Percentiles rank a stretch among this genome's conserved stretches.
phyloP scores from a whole-genome alignment of 2,329 filamentous ascomycete species.

The Aureobasidium sp. region DNA sequence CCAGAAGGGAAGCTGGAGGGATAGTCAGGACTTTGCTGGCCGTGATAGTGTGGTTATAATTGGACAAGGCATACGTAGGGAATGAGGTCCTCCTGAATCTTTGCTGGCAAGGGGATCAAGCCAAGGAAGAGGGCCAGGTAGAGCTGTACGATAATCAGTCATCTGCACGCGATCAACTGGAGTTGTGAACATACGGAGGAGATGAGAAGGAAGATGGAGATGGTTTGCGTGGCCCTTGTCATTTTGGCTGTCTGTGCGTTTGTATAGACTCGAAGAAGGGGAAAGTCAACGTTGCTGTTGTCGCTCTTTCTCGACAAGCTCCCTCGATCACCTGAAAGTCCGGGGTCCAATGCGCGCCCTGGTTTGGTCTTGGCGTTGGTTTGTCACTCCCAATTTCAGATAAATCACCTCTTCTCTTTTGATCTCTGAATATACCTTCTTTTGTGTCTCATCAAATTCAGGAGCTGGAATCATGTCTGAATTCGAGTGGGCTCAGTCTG shows the following conservation, averaged over 20 bases:
- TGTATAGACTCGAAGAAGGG: background rate
- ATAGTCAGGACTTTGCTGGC: background rate
- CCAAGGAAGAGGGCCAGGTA: conserved; percentile 82
- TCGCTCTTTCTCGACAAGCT: background rate
- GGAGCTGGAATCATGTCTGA: background rate
- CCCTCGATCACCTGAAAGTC: background rate
- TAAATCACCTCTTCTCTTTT: background rate
- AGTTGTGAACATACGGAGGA: conserved; percentile 60
- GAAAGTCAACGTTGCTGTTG: conserved; percentile 2
- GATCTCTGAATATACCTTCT: background rate
- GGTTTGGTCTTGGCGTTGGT: conserved; percentile 6
- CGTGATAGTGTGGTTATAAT: conserved; percentile 3
- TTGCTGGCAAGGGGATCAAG: conserved; percentile 68
- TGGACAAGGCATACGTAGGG: conserved; percentile 63
- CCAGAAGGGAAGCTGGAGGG: conserved; percentile 81
- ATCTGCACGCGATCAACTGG: conserved; percentile 14
- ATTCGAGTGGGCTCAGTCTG: background rate
- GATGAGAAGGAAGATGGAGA: conserved; percentile 78
- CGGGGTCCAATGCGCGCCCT: conserved; percentile 9
- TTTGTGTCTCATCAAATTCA: background rate
- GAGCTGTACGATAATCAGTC: conserved; percentile 30
- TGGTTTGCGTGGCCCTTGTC: conserved; percentile 90
- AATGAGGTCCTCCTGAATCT: conserved; percentile 76
- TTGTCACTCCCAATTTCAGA: background rate
- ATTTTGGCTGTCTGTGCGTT: conserved; percentile 44